A percentile compares a stretch with the other conserved stretches of the same genome.
These are phyloP conservation scores for Penicillium sp. DNA, from an alignment of 2,329 filamentous ascomycete genomes.

Conservation along the genomic window DNA sequence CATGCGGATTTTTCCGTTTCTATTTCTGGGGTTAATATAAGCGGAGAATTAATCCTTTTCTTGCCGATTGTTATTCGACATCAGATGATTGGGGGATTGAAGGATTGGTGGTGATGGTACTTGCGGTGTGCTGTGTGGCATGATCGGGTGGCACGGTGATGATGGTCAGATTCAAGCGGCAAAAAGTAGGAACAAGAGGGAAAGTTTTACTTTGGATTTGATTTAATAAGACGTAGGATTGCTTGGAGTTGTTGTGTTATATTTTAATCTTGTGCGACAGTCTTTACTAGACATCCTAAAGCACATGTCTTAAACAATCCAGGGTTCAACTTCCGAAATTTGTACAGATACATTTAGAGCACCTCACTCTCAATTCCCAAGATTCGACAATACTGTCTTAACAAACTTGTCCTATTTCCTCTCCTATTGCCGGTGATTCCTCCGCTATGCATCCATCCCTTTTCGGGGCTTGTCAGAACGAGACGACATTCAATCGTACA, in stretches of 20 bases:
- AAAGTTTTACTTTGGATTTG: neutral
- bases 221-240: neutral
- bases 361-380: neutral
- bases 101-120: neutral
- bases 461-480: neutral
- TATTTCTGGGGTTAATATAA: neutral
- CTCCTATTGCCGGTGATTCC: rapidly evolving
- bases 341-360: neutral
- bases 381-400: neutral
- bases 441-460: no score
- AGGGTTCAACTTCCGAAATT: no score
- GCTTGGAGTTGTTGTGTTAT: neutral
- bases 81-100: neutral
- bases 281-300: neutral
- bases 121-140: neutral
- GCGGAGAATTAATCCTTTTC: neutral
- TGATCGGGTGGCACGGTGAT: conserved; percentile 11
- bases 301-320: neutral
- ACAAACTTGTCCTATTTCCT: neutral
- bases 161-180: conserved; percentile 2
- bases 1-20: neutral
- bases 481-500: neutral
- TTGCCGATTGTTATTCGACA: conserved; percentile 2
- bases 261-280: neutral
- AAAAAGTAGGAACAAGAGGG: neutral